Evolutionary conservation across 257 asterid species (phyloP).

Genomic region (Anisodus acutangulus): DNA sequence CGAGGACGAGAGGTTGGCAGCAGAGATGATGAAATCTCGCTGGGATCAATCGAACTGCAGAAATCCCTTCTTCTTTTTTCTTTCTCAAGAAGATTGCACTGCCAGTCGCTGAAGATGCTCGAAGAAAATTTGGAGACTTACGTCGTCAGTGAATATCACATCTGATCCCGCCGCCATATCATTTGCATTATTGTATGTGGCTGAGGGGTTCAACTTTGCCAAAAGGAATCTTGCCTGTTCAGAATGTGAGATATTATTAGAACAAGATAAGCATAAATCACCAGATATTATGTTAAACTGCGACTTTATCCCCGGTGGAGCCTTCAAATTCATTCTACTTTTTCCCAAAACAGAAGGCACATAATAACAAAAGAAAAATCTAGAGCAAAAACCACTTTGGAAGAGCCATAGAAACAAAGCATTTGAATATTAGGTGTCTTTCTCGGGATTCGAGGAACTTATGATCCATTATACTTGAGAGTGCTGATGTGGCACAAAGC

Average conservation of each 20-base stretch:
- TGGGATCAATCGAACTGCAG: not conserved
- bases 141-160: constrained; percentile 93
- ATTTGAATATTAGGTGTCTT: not conserved
- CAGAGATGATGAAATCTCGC: constrained; percentile 5
- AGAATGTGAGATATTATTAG: constrained; percentile 18
- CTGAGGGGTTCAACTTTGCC: constrained; percentile 98
- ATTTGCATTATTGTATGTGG: constrained; percentile 78
- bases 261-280: not conserved
- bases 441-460: not conserved
- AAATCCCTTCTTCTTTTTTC: not conserved
- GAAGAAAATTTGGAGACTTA: constrained; percentile 80
- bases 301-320: not conserved
- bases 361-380: not conserved
- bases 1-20: constrained; percentile 18
- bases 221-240: constrained; percentile 91
- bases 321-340: not conserved
- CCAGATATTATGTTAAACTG: not conserved
- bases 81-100: constrained; percentile 77
- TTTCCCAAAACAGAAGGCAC: not conserved
- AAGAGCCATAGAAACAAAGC: not conserved
- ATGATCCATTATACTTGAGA: not conserved
- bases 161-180: constrained; percentile 89
- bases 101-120: constrained; percentile 97
- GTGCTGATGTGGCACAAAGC: not conserved
- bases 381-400: not conserved